phyloP scores from a whole-genome alignment of 805 yeast genomes.

The Wickerhamiella bombiphila region DNA sequence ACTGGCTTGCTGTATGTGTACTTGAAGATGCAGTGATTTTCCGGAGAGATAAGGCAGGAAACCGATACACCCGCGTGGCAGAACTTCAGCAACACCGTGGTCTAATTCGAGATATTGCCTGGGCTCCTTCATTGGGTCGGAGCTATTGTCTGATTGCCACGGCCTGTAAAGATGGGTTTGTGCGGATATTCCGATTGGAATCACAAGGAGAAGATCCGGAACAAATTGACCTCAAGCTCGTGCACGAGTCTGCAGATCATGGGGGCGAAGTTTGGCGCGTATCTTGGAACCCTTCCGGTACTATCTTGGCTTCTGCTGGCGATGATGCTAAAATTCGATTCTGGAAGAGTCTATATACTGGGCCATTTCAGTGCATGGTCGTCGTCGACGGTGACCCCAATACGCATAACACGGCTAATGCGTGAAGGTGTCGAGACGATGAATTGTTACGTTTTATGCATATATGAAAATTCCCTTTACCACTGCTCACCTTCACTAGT shows the following conservation, averaged over 20 bases:
- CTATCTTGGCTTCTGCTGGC: constrained; percentile 83
- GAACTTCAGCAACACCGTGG: constrained; percentile 75
- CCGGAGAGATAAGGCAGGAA: constrained; percentile 32
- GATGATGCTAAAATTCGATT: constrained; percentile 85
- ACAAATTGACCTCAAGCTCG: constrained; percentile 32
- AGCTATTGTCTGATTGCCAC: constrained; percentile 81
- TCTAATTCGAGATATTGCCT: constrained; percentile 69
- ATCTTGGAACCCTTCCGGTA: constrained; percentile 87
- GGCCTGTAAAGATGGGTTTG: constrained; percentile 88
- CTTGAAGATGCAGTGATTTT: constrained; percentile 79
- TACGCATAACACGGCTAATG: no score
- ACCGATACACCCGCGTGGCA: constrained; percentile 33
- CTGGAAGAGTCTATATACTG: constrained; percentile 80
- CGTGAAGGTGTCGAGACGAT: no score
- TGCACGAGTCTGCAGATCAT: constrained; percentile 63
- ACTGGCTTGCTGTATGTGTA: constrained; percentile 70
- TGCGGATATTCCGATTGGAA: constrained; percentile 49
- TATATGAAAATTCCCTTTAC: no score
- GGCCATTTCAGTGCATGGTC: constrained; percentile 84
- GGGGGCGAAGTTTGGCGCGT: constrained; percentile 92
- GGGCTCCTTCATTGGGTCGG: constrained; percentile 97
- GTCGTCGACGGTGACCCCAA: constrained; percentile 49
- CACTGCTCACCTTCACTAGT: no score
- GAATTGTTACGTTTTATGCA: no score
- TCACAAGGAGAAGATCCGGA: constrained; percentile 1